Percentiles rank a stretch among this genome's conserved stretches.
phyloP scores from a whole-genome alignment of 2,329 filamentous ascomycete species.

The Orbilia javanica region DNA sequence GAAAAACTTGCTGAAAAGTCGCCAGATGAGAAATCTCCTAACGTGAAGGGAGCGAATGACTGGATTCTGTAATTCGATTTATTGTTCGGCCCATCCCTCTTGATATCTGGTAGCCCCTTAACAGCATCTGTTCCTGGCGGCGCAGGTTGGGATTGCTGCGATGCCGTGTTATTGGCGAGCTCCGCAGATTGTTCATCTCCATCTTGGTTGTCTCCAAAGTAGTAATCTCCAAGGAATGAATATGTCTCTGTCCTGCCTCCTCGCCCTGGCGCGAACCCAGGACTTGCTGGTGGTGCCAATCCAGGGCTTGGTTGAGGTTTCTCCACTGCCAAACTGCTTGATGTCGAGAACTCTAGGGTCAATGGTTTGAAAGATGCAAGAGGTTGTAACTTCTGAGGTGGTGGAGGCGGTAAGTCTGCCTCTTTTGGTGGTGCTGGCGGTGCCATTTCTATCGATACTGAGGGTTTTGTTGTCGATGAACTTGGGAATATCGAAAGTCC shows the following conservation, averaged over 20 bases:
- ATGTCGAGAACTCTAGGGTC: slow-evolving; percentile 30
- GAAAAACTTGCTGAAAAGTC: slow-evolving; percentile 33
- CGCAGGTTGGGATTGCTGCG: background rate
- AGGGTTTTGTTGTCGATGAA: slow-evolving; percentile 23
- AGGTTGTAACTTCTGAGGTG: slow-evolving; percentile 18
- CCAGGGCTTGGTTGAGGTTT: slow-evolving; percentile 40
- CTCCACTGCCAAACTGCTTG: slow-evolving; percentile 29
- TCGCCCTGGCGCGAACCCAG: slow-evolving; percentile 43
- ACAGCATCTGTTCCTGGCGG: slow-evolving; percentile 5
- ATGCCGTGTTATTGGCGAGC: background rate
- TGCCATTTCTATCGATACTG: slow-evolving; percentile 8
- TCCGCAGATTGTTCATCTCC: slow-evolving; percentile 23
- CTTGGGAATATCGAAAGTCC: slow-evolving; percentile 49
- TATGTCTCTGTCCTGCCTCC: slow-evolving; percentile 47
- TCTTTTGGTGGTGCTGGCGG: slow-evolving; percentile 22
- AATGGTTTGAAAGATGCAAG: slow-evolving; percentile 1
- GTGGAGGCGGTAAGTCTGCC: slow-evolving; percentile 23
- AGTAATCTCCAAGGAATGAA: slow-evolving; percentile 57
- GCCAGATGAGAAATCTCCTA: slow-evolving; percentile 43
- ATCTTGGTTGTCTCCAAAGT: slow-evolving; percentile 46
- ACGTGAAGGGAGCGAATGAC: slow-evolving; percentile 43
- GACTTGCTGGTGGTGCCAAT: slow-evolving; percentile 41
- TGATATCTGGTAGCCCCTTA: background rate
- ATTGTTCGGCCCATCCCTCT: slow-evolving; percentile 23
- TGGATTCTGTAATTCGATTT: slow-evolving; percentile 44